phyloP scores from a whole-genome alignment of 176 grass and related monocot species.

The Phragmites australis region DNA sequence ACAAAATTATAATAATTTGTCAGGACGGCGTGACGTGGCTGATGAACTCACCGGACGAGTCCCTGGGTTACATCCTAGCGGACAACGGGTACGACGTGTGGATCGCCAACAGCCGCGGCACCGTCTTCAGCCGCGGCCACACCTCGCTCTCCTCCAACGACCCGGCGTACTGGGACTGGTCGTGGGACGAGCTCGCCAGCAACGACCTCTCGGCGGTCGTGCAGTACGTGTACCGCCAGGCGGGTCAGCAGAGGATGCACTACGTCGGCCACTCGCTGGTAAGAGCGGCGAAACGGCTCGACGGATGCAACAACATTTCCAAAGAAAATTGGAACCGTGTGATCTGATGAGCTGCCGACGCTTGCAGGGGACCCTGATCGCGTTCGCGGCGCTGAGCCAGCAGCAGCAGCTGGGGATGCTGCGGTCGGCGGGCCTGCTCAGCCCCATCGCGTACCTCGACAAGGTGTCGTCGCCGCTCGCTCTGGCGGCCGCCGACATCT shows the following conservation, averaged over 20 bases:
- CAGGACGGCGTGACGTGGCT: conserved; percentile 65
- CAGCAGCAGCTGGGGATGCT: conserved; percentile 43
- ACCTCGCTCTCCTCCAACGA: conserved; percentile 40
- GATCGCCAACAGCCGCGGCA: conserved; percentile 58
- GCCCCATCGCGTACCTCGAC: conserved; percentile 52
- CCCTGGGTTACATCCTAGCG: conserved; percentile 57
- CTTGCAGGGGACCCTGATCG: conserved; percentile 51
- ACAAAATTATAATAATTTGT: not conserved
- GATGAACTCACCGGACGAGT: conserved; percentile 51
- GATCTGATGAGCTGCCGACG: no score
- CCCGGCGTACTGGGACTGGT: conserved; percentile 62
- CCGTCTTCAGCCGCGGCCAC: conserved; percentile 53
- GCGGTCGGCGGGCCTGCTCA: conserved; percentile 50
- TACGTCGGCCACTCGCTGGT: conserved; percentile 64
- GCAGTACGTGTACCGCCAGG: conserved; percentile 41
- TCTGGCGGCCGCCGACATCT: conserved; percentile 39
- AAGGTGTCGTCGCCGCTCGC: conserved; percentile 43
- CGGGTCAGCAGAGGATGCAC: conserved; percentile 44
- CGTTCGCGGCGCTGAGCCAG: conserved; percentile 49
- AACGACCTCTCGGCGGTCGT: conserved; percentile 48
- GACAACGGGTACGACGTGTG: conserved; percentile 64
- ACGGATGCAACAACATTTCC: no score
- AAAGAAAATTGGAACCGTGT: no score
- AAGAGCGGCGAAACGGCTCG: no score
- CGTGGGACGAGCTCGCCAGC: conserved; percentile 61